These are phyloP conservation scores for Gossypium davidsonii DNA, from an alignment of 441 rosid genomes.

Conservation along the genomic window DNA sequence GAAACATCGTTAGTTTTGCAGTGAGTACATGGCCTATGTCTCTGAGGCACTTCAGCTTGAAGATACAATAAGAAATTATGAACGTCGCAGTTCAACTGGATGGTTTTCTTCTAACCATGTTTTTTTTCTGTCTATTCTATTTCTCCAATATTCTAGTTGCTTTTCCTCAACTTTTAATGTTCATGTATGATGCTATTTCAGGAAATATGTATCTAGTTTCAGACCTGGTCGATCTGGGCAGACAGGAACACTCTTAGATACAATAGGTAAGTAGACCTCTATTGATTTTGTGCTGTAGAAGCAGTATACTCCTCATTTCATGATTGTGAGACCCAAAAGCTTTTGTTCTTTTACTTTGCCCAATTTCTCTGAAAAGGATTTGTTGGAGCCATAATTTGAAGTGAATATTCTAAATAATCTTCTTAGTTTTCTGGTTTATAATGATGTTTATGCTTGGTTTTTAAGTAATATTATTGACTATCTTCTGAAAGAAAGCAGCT, in stretches of 20 bases:
- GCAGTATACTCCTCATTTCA: constrained; percentile 5
- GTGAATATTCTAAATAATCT: neutral
- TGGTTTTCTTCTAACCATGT: constrained; percentile 49
- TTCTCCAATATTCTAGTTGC: constrained; percentile 13
- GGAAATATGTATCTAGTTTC: constrained; percentile 93
- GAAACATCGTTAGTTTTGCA: constrained; percentile 32
- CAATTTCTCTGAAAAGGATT: neutral
- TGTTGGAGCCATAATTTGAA: neutral
- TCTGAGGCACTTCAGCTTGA: constrained; percentile 85
- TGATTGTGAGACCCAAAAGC: neutral
- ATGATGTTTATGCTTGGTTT: neutral
- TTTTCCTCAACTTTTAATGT: constrained; percentile 15
- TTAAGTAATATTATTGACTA: neutral
- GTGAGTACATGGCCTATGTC: constrained; percentile 83
- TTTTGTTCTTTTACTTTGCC: neutral
- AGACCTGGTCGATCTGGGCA: constrained; percentile 60
- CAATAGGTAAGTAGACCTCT: constrained; percentile 45
- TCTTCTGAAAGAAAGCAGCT: neutral
- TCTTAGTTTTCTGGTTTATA: neutral
- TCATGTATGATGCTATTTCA: constrained; percentile 25
- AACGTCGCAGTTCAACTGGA: constrained; percentile 74
- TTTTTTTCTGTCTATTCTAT: constrained; percentile 6
- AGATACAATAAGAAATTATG: constrained; percentile 86
- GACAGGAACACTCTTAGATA: constrained; percentile 54
- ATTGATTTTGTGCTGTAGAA: constrained; percentile 1